phyloP scores from a whole-genome alignment of 2,329 filamentous ascomycete species.

The Fusarium miscanthi region DNA sequence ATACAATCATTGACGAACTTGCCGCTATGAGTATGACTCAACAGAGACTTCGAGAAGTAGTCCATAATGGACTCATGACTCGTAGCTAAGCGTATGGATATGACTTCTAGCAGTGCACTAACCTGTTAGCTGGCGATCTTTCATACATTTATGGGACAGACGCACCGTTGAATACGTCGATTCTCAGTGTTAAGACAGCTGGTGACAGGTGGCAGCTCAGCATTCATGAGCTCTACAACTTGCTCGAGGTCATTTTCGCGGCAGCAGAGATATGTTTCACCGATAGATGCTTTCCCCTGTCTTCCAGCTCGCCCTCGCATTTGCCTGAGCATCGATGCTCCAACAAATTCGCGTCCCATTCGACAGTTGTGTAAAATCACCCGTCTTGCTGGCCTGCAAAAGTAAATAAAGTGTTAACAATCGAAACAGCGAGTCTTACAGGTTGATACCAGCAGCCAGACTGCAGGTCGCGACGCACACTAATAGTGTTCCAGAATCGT shows the following conservation, averaged over 20 bases:
- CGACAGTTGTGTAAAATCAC: constrained; percentile 80
- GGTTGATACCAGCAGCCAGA: constrained; percentile 84
- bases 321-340: constrained; percentile 81
- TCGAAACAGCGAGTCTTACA: constrained; percentile 51
- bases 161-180: constrained; percentile 72
- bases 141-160: neutral
- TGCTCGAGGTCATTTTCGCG: constrained; percentile 74
- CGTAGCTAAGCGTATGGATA: constrained; percentile 75
- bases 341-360: constrained; percentile 82
- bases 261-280: constrained; percentile 82
- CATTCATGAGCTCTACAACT: constrained; percentile 76
- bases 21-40: constrained; percentile 67
- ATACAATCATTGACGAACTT: constrained; percentile 65
- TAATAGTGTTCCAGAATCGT: constrained; percentile 74
- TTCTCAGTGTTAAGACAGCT: constrained; percentile 77
- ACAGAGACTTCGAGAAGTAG: constrained; percentile 74
- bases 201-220: constrained; percentile 75
- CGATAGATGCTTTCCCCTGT: constrained; percentile 81
- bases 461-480: constrained; percentile 82
- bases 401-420: constrained; percentile 18
- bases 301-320: constrained; percentile 83
- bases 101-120: constrained; percentile 77
- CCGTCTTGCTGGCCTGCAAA: constrained; percentile 67
- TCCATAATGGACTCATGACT: constrained; percentile 73
- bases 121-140: constrained; percentile 14